These are phyloP conservation scores for Pythium aquatile DNA, from an alignment of 352 stramenopile genomes.

Conservation along the genomic window DNA sequence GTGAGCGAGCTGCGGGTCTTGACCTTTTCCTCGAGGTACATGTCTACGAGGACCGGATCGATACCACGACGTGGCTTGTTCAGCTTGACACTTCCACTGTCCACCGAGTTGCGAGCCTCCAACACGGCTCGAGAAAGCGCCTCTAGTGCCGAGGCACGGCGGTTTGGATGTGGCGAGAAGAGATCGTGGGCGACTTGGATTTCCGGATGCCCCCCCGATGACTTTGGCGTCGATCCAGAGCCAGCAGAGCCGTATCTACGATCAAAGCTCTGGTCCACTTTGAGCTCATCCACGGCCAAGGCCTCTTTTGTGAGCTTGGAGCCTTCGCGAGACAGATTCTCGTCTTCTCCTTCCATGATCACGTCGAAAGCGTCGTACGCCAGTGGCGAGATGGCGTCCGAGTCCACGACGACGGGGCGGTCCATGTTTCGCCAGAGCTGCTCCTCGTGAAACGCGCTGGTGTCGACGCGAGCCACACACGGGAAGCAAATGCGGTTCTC, in stretches of 20 bases:
- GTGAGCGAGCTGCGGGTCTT: conserved; percentile 34
- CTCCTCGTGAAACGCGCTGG: conserved; percentile 38
- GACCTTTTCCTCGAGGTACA: conserved; percentile 49
- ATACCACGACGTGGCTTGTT: conserved; percentile 23
- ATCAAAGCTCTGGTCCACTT: conserved; percentile 2
- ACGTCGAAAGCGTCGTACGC: conserved; percentile 14
- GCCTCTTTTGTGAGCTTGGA: not conserved
- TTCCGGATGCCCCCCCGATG: conserved; percentile 30
- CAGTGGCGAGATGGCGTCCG: conserved; percentile 19
- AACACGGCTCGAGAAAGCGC: conserved; percentile 45
- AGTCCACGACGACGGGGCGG: conserved; percentile 26
- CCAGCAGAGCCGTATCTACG: conserved; percentile 31
- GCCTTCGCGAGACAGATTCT: not conserved
- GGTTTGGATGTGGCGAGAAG: conserved; percentile 52
- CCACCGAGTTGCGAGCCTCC: conserved; percentile 25
- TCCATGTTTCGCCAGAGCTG: conserved; percentile 24
- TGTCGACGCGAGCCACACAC: conserved; percentile 58
- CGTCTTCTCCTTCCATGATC: conserved; percentile 8
- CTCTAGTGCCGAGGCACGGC: conserved; percentile 51
- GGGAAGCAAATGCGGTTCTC: conserved; percentile 62
- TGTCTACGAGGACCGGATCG: conserved; percentile 45
- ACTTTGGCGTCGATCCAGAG: conserved; percentile 28
- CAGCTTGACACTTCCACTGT: not conserved
- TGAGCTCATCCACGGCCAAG: conserved; percentile 7
- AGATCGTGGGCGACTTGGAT: conserved; percentile 60